Base-by-base conservation (phyloP, 352 stramenopile species). In the Globisporangium camurandrum region DNA sequence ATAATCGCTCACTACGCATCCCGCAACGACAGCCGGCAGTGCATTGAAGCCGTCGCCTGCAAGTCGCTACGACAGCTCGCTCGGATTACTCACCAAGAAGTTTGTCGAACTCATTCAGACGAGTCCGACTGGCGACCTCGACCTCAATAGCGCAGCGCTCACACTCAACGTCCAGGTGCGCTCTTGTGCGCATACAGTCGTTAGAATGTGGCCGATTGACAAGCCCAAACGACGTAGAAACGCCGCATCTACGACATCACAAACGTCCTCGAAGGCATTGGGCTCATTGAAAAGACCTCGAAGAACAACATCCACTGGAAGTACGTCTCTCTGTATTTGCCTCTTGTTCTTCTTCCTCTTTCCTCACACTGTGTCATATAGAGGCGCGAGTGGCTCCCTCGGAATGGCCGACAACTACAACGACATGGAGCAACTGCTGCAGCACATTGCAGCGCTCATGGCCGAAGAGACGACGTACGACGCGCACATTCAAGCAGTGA, bases 291-390 rank as follows among this genome's bases (percentile, higher is more conserved):
- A 57, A 98, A 98, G 67, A 95, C 88, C 36, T 97, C 88, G 48
- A 99, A 98, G 69, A 99, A 99, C 80, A 97, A 98, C 57, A 97
- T 99, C 63, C 87, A 96, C 54, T 98, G 95, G 95, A 96, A 96
- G 73, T 93, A 84, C 33, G 78, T 76, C 34, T 43, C 8, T 8
- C 39, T 14, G 16, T 24, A 6, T 23, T 10, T 10, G 5, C n/a
- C 36, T 41, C 16, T 23, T 24, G 28, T 9, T 9, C 40, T 52
- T n/a, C 48, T n/a, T n/a, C n/a, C n/a, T n/a, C n/a, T n/a, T n/a
- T n/a, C n/a, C n/a, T n/a, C n/a, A n/a, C n/a, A n/a, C n/a, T n/a
- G n/a, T n/a, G n/a, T n/a, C n/a, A n/a, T n/a, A n/a, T n/a, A 88
- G 74, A 62, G 76, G 76, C 34, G 66, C 73, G 31, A 87, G 67